phyloP scores from a whole-genome alignment of 768 basidiomycete genomes.

The Amanita pallidorosea region DNA sequence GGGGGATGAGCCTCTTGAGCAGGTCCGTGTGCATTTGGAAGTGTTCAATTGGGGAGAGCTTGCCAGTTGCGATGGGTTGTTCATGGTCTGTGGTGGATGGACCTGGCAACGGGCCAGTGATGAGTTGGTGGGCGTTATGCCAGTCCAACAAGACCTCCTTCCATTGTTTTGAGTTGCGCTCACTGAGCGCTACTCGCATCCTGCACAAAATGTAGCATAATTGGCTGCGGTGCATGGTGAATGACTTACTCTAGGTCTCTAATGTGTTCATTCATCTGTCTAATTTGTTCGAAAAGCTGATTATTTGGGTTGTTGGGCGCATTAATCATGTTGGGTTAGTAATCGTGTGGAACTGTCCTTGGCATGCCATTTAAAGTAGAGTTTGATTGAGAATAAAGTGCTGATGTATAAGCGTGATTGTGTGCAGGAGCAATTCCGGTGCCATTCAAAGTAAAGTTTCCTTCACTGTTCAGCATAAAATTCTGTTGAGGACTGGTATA shows the following conservation, averaged over 20 bases:
- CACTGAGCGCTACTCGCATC: background rate
- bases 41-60: background rate
- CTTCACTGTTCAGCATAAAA: background rate
- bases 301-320: background rate
- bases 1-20: background rate
- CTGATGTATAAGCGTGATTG: background rate
- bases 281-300: background rate
- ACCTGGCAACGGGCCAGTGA: background rate
- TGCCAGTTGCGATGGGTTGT: background rate
- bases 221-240: background rate
- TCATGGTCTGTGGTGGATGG: background rate
- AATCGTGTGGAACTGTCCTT: background rate
- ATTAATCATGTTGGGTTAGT: background rate
- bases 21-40: background rate
- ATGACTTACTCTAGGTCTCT: background rate
- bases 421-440: background rate
- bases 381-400: background rate
- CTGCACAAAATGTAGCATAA: background rate
- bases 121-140: background rate
- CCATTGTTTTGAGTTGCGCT: background rate
- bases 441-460: background rate
- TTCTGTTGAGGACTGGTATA: background rate
- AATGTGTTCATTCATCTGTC: background rate
- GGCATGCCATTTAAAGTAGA: background rate
- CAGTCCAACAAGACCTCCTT: background rate